A percentile compares a stretch with the other conserved stretches of the same genome.
Evolutionary conservation across 495 filamentous ascomycete species (phyloP).

Genomic region (Parachaetomium inaequale): DNA sequence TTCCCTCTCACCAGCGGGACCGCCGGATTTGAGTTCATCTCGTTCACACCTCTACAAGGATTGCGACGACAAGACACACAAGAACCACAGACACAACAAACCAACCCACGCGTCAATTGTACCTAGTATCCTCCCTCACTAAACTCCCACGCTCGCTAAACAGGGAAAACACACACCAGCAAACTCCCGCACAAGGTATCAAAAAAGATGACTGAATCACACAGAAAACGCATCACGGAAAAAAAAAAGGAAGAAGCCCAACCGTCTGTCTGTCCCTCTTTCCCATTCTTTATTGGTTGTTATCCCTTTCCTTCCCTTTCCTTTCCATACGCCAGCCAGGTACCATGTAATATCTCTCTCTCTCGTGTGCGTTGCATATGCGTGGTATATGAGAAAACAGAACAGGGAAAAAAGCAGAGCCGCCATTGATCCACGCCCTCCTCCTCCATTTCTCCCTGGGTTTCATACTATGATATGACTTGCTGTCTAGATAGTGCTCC

Average conservation of each 20-base stretch:
- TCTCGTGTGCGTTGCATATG: not conserved
- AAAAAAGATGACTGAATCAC: not conserved
- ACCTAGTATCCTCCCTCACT: not conserved
- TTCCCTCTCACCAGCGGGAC: too few relatives aligned
- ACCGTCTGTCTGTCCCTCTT: not conserved
- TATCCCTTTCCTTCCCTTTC: not conserved
- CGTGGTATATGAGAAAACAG: not conserved
- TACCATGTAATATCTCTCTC: not conserved
- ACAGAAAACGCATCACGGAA: not conserved
- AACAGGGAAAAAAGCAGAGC: not conserved
- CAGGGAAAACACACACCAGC: not conserved
- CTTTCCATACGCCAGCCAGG: conserved; percentile 2
- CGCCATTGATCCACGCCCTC: not conserved
- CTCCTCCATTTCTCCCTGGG: not conserved
- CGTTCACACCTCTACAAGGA: too few relatives aligned
- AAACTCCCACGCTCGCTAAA: not conserved
- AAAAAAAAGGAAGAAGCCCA: not conserved
- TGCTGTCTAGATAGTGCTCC: not conserved
- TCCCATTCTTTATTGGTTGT: not conserved
- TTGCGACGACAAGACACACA: not conserved
- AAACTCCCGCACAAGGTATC: not conserved
- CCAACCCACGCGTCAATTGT: not conserved
- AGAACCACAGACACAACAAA: not conserved
- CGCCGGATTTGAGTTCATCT: too few relatives aligned
- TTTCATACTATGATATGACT: not conserved